A percentile compares a stretch with the other conserved stretches of the same genome.
phyloP scores from a whole-genome alignment of 441 rosid genomes.

The Macaranga tanarius region DNA sequence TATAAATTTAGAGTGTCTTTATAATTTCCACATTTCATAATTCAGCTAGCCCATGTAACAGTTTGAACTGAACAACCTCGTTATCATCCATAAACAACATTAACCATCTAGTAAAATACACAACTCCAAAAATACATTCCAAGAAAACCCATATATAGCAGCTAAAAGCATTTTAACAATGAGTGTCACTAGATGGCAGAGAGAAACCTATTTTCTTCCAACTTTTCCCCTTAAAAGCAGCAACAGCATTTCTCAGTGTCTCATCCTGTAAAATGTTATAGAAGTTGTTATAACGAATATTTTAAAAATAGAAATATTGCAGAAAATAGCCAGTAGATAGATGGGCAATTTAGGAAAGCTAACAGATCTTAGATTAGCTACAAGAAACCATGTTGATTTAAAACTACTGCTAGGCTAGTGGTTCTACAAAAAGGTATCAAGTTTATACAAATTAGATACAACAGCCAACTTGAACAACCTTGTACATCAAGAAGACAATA shows the following conservation, averaged over 20 bases:
- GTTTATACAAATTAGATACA: conserved; percentile 4
- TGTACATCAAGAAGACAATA: conserved; percentile 8
- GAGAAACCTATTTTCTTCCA: conserved; percentile 91
- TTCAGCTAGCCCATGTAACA: background rate
- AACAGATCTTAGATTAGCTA: background rate
- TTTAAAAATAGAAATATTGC: background rate
- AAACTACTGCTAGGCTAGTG: background rate
- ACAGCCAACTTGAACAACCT: background rate
- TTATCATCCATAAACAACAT: background rate
- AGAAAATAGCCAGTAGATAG: background rate
- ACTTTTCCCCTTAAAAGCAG: conserved; percentile 71
- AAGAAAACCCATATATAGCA: background rate
- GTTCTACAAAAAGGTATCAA: background rate
- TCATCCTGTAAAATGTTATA: conserved; percentile 67
- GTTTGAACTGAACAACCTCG: background rate
- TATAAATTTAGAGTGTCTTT: background rate
- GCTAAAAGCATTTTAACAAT: background rate
- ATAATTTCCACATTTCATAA: background rate
- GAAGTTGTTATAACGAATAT: conserved; percentile 9
- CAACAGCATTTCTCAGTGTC: conserved; percentile 81
- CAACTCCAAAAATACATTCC: background rate
- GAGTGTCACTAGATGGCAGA: conserved; percentile 13
- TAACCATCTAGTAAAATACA: background rate
- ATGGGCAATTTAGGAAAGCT: background rate
- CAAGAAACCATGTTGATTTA: background rate